phyloP scores from a whole-genome alignment of 2,329 filamentous ascomycete genomes.

The Colletotrichum gloeosporioides region DNA sequence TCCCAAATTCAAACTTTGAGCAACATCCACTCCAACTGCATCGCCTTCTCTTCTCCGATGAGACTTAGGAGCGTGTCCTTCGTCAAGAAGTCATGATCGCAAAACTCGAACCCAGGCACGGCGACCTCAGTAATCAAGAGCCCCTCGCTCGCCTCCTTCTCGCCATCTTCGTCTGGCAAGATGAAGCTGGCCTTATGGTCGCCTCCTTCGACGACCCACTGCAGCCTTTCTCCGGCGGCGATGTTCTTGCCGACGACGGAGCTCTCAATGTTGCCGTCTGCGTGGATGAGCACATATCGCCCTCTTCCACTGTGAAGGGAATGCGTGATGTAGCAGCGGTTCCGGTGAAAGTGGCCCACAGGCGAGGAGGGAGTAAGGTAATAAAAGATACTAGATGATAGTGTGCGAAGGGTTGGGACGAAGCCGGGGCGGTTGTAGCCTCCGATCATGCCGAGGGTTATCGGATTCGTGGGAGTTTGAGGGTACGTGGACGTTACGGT shows the following conservation, averaged over 20 bases:
- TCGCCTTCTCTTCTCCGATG: constrained; percentile 53
- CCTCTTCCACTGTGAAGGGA: constrained; percentile 68
- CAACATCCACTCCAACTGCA: constrained; percentile 53
- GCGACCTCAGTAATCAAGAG: constrained; percentile 73
- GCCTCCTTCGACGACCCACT: constrained; percentile 74
- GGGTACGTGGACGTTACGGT: constrained; percentile 62
- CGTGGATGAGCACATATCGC: constrained; percentile 68
- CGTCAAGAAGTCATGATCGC: constrained; percentile 71
- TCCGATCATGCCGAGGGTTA: constrained; percentile 45
- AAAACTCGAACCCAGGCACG: constrained; percentile 70
- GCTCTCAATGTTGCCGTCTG: constrained; percentile 62
- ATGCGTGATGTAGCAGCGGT: constrained; percentile 67
- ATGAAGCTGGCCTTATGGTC: constrained; percentile 71
- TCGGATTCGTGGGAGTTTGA: constrained; percentile 37
- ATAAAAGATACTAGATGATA: constrained; percentile 34
- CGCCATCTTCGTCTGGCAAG: constrained; percentile 46
- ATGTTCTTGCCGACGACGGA: constrained; percentile 68
- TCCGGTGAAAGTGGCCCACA: constrained; percentile 67
- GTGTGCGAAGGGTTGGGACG: neutral
- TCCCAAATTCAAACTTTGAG: constrained; percentile 22
- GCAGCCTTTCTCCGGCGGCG: constrained; percentile 61
- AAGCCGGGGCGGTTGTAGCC: neutral
- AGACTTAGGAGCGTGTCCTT: constrained; percentile 54
- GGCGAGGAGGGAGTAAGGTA: constrained; percentile 61
- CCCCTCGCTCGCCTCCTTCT: constrained; percentile 46